Evolutionary conservation across 805 yeast genomes (phyloP), one percentile per base, ranked within the genome.

Genomic region (Sungouiozyma intestinalis): DNA sequence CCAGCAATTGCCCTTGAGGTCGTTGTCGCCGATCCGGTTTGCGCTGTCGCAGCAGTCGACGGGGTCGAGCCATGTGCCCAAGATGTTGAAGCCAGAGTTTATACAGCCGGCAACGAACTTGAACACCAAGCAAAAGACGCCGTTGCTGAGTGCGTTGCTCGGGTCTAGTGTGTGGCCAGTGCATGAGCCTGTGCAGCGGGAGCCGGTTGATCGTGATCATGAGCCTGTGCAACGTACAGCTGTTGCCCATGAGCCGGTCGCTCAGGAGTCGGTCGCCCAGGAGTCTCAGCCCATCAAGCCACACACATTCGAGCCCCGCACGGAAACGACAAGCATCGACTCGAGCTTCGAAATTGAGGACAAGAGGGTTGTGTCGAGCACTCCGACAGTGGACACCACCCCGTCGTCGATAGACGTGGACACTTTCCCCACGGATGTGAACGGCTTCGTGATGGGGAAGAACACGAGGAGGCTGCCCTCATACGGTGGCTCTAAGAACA

Each of bases 51-150:
- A 24, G 29, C 6, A 19, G n/a, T 35, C 18, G 39, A 45, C 48
- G 27, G 49, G 42, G 27, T 40, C 44, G 35, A 51, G 50, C 11
- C 9, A 7, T 7, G 11, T 24, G 8, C 62, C 62, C 14, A 53
- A 53, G 42, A 57, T 58, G 62, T 43, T 57, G 3, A 58, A 54
- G 40, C 54, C 55, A 2, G 63, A 58, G 39, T 58, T 52, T 42
- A 43, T 54, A 7, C 29, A 24, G 11, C 29, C 29, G n/a, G n/a
- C n/a, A n/a, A n/a, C n/a, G n/a, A n/a, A n/a, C n/a, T n/a, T n/a
- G n/a, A n/a, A n/a, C n/a, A n/a, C n/a, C n/a, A n/a, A n/a, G n/a
- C n/a, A n/a, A n/a, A n/a, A n/a, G n/a, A 15, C 35, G 17, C 40
- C 33, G 3, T 16, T 21, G 34, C 33, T 29, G 15, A 17, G 36